Conservation (phyloP, 2,329 filamentous ascomycete genomes). For the Alternaria tenuissima region DNA sequence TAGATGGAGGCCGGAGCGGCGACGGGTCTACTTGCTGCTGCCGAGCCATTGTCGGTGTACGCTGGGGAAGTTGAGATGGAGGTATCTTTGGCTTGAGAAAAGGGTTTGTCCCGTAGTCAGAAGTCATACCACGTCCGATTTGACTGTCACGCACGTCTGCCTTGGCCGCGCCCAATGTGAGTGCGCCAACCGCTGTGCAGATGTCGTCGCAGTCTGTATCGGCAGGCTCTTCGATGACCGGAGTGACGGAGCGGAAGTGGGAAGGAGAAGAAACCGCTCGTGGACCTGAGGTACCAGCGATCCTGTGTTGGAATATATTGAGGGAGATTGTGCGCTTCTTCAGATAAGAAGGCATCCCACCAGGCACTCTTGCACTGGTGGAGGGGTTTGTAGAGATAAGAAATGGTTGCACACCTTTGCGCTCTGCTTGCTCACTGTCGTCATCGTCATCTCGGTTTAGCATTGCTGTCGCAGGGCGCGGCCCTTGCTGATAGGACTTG, state of each 20-base stretch:
- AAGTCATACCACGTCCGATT: conserved; percentile 38
- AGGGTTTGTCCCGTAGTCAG: conserved; percentile 37
- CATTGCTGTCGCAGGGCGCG: conserved; percentile 52
- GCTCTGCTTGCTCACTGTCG: conserved; percentile 49
- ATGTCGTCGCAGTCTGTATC: conserved; percentile 40
- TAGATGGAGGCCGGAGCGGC: conserved; percentile 26
- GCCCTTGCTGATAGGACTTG: conserved; percentile 56
- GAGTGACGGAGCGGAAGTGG: conserved; percentile 31
- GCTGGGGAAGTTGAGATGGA: conserved; percentile 35
- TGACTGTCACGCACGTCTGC: conserved; percentile 27
- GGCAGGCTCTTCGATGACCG: conserved; percentile 40
- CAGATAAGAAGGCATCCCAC: conserved; percentile 31
- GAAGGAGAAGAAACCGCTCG: conserved; percentile 39
- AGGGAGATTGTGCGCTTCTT: conserved; percentile 28
- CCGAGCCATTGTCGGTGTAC: conserved; percentile 34
- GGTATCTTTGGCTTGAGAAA: conserved; percentile 31
- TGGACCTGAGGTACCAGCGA: conserved; percentile 22
- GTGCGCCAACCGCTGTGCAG: conserved; percentile 33
- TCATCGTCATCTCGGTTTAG: conserved; percentile 54
- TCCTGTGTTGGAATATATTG: conserved; percentile 24
- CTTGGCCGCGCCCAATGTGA: conserved; percentile 36
- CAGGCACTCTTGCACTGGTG: conserved; percentile 42
- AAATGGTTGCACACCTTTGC: conserved; percentile 56
- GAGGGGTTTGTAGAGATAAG: conserved; percentile 50
- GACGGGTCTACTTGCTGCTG: conserved; percentile 18